Evolutionary conservation across 108 stramenopile genomes (phyloP), one percentile per base, ranked within the genome.

Genomic region (Conticribra guillardii): DNA sequence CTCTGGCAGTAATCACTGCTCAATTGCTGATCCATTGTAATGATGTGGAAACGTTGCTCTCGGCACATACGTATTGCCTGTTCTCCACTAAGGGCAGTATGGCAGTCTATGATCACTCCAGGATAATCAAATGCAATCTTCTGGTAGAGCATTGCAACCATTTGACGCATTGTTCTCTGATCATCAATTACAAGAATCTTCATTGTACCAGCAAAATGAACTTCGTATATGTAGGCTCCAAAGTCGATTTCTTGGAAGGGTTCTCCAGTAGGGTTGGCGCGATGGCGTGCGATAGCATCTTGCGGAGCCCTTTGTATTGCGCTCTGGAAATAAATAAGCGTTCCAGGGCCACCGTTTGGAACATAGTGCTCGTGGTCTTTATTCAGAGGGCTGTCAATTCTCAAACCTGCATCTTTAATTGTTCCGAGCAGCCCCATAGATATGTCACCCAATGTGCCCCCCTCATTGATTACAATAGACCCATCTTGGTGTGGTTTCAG

Each of bases 1-100:
- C 68, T 64, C 30, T 61, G 69, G 37, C 77, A 79, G 34, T 79
- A 79, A 9, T 65, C 63, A 2, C 34, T 53, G 18, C 52, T 55
- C 64, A 79, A 52, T 44, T 78, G 76, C 70, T 79, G 62, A 63
- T 79, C 77, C 77, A 79, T 73, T 8, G 77, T 79, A n/a, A 79
- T 67, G 54, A 79, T 62, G 54, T 79, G 77, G 54, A 71, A 79
- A 22, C 61, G 63, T 26, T 64, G 61, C 54, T 65, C 64, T 49
- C 64, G 23, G 52, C 69, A 61, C 77, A 72, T 65, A 5, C 77
- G 64, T 2, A 65, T 14, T 18, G 77, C 77, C 41, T 79, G 71
- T 52, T 79, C 77, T 18, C 71, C 77, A 30, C 71, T 73, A 17
- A 79, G 54, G 34, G 70, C 70, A 17, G 77, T 79, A 54, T 79